Base-by-base conservation (phyloP, 2,329 filamentous ascomycete genomes). In the Botrytis medusae region DNA sequence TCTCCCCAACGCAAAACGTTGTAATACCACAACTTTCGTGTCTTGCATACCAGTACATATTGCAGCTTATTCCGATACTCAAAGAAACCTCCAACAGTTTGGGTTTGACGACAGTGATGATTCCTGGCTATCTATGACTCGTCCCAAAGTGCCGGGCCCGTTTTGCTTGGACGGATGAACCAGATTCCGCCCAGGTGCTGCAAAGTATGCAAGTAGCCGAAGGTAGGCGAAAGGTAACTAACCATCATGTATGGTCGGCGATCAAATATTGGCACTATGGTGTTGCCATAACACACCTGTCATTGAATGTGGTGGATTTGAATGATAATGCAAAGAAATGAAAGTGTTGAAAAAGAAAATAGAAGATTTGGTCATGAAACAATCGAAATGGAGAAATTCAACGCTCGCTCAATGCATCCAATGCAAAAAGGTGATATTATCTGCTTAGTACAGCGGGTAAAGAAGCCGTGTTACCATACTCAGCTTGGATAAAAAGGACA, bases 191-290 rank as follows among this genome's bases (percentile, higher is more conserved):
- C n/a, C 67, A 54, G 48, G 46, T 72, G n/a, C 44, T 54, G 44
- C 60, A 65, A 40, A 32, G 67, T 42, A 72, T 72, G 70, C 70
- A 72, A 34, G 34, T 20, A 65, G 46, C 70, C 70, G 62, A 68
- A 68, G 25, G 46, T 34, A 65, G 34, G 46, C 64, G 64, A 67
- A 67, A 40, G 29, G 32, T 37, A 51, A 51, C 44, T 51, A 71
- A 64, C n/a, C 69, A 65, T 44, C 40, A 29, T 44, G n/a, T 67
- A 67, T 67, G 61, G 60, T 72, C 46, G 70, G 70, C 70, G 70
- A 72, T 72, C 70, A 72, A 65, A 67, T 22, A 42, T 67, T 51
- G 60, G 60, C 70, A 40, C 65, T 34, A 32, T 46, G 37, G 46
- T 72, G 48, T 44, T 67, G 46, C 70, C 48, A 51, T 46, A 32